Evolutionary conservation across 345 rosid species (phyloP).

Genomic region (Punica granatum): DNA sequence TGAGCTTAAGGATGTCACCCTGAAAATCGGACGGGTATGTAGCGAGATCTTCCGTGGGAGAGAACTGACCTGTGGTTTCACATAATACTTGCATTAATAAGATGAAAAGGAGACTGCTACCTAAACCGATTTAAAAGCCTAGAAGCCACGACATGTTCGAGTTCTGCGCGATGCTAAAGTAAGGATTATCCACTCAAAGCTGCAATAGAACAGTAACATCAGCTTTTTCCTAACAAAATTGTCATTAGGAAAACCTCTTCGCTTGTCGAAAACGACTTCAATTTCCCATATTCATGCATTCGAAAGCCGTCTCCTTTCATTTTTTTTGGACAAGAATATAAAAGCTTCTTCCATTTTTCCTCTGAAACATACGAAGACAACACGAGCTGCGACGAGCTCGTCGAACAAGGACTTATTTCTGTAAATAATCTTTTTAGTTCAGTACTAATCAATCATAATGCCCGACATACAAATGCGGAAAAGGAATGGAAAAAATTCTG

Average conservation of each 20-base stretch:
- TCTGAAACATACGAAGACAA: neutral
- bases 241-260: neutral
- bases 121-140: neutral
- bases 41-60: slow-evolving; percentile 84
- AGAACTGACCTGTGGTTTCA: slow-evolving; percentile 94
- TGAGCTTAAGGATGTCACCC: slow-evolving; percentile 63
- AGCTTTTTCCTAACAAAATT: neutral
- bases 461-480: too few relatives aligned
- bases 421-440: too few relatives aligned
- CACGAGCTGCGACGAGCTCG: neutral
- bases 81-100: slow-evolving; percentile 21
- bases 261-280: neutral
- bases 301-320: neutral
- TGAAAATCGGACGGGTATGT: slow-evolving; percentile 85
- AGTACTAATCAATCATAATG: too few relatives aligned
- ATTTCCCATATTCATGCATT: neutral
- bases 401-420: too few relatives aligned
- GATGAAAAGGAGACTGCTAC: neutral
- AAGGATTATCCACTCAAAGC: neutral
- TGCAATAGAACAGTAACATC: neutral
- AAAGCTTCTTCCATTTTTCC: neutral
- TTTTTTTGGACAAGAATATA: neutral
- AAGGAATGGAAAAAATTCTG: neutral
- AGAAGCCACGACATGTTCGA: neutral
- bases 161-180: neutral